These are phyloP conservation scores for Acer yangbiense DNA, from an alignment of 345 rosid genomes.

Conservation along the genomic window DNA sequence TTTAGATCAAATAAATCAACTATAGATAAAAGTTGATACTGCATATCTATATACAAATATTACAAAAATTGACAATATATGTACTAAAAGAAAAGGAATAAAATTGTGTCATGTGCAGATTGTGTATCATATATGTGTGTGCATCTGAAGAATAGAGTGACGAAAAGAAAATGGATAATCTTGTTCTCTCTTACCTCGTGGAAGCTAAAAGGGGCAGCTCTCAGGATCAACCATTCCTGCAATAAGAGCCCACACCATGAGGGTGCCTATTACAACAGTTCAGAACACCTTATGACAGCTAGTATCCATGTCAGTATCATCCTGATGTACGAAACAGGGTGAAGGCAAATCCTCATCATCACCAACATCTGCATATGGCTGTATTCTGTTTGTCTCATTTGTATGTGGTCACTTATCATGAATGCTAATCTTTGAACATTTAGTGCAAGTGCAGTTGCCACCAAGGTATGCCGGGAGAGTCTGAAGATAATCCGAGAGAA, in stretches of 20 bases:
- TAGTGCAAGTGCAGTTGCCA: conserved; percentile 68
- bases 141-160: neutral
- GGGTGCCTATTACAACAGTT: conserved; percentile 58
- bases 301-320: conserved; percentile 36
- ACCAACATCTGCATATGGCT: conserved; percentile 21
- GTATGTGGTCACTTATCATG: conserved; percentile 17
- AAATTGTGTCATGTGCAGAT: conserved; percentile 18
- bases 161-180: neutral
- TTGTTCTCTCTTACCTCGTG: conserved; percentile 17
- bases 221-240: conserved; percentile 63
- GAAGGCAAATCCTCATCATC: conserved; percentile 35
- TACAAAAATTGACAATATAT: neutral
- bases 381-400: conserved; percentile 26
- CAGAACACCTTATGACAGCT: conserved; percentile 56
- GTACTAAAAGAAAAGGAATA: too few relatives aligned
- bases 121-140: neutral
- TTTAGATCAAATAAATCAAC: too few relatives aligned
- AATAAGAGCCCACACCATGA: conserved; percentile 64
- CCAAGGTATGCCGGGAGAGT: conserved; percentile 83
- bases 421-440: conserved; percentile 46
- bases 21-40: too few relatives aligned
- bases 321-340: conserved; percentile 21
- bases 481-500: conserved; percentile 65
- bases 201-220: conserved; percentile 45
- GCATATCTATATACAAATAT: too few relatives aligned